A percentile compares a stretch with the other conserved stretches of the same genome.
phyloP scores from a whole-genome alignment of 306 rosid species.

The Nissolia schottii region DNA sequence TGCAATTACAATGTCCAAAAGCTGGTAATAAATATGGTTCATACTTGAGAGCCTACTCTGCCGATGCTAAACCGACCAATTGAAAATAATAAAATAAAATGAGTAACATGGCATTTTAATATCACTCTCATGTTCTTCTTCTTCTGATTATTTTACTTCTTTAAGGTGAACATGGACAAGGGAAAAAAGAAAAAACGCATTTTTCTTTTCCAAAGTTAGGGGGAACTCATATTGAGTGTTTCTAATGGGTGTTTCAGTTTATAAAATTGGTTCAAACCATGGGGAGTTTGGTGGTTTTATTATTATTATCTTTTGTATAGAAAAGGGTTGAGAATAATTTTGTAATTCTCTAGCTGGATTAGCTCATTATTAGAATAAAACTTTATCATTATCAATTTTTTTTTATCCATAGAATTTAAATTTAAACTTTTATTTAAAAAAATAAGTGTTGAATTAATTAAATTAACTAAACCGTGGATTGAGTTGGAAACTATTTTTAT shows the following conservation, averaged over 20 bases:
- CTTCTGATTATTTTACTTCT: not conserved
- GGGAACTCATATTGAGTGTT: not conserved
- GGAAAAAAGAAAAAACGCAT: too few species aligned
- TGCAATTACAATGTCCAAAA: constrained; percentile 10
- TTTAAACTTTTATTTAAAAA: too few species aligned
- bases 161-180: not conserved
- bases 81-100: not conserved
- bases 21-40: not conserved
- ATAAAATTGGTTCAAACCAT: not conserved
- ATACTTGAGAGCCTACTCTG: not conserved
- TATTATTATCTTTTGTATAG: not conserved
- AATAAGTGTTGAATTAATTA: too few species aligned
- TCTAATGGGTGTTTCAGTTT: not conserved
- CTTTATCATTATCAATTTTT: too few species aligned
- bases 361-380: too few species aligned
- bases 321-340: too few species aligned
- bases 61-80: not conserved
- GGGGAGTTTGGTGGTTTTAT: not conserved
- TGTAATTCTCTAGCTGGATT: too few species aligned
- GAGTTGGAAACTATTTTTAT: too few species aligned
- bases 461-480: too few species aligned
- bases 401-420: too few species aligned
- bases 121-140: not conserved
- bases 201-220: not conserved
- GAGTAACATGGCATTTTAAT: not conserved